Base-by-base conservation (phyloP, 305 asterid genomes). In the Plantago rigida region DNA sequence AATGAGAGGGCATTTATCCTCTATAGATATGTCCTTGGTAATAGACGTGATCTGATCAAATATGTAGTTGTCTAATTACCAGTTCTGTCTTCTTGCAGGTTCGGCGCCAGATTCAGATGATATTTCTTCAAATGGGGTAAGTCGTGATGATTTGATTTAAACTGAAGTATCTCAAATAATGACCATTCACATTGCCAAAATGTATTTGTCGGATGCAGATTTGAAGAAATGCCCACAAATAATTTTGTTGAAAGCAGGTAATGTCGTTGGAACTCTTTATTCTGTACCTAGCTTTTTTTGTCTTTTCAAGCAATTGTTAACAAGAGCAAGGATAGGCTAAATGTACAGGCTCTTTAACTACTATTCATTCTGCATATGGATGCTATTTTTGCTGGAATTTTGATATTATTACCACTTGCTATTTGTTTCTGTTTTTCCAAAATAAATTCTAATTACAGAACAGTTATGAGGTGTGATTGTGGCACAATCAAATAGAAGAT, bases 191-290 rank as follows among this genome's bases (percentile, higher is more conserved):
- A 22, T 22, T 22, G 26, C 26, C 26, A 22, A 1, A 22, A 22
- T 22, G 1, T 22, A 22, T 69, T 75, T 50, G 46, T 68, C 69
- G 29, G 56, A n/a, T 81, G 72, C 79, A 91, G 97, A 66, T 90
- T 90, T 68, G 97, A 90, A 77, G 97, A 90, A 84, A 90, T 90
- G 97, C 94, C 92, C 1, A 90, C 97, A 51, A 82, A 87, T 74
- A 87, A 87, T 74, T 90, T 61, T 73, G 95, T 85, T 36, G 97
- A 90, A 70, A 90, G 96, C 96, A 90, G 97, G 97, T 91, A 68
- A 9, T 10, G 42, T 9, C 2, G 71, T 56, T 53, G n/a, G 56
- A 60, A 46, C 34, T 57, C 51, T 62, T 68, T 49, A 53, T 54
- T n/a, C 14, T 3, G 9, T 64, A 17, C 24, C 60, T 41, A 26